Conservation (phyloP, 768 basidiomycete genomes). For the Mrakia gelida region DNA sequence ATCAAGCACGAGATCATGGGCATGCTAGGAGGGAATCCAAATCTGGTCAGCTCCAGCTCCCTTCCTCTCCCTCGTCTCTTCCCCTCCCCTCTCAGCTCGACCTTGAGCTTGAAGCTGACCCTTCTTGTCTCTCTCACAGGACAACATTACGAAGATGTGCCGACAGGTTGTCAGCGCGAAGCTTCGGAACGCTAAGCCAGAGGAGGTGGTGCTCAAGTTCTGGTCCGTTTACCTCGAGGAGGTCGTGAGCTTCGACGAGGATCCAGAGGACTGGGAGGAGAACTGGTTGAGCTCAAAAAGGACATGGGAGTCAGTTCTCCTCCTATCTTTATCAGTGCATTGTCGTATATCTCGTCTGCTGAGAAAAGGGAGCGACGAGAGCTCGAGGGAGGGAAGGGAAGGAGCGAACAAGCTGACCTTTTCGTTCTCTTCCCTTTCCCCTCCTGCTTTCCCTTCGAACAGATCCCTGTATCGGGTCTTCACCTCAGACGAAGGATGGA, state of each 20-base stretch:
- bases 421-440: background rate
- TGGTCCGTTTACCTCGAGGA: conserved; percentile 23
- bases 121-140: background rate
- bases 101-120: background rate
- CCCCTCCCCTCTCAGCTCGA: background rate
- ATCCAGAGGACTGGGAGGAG: conserved; percentile 1
- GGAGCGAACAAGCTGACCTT: background rate
- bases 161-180: background rate
- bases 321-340: background rate
- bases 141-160: background rate
- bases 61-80: background rate
- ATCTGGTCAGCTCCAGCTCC: background rate
- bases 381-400: background rate
- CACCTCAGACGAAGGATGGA: conserved; percentile 7
- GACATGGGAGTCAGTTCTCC: conserved; percentile 18
- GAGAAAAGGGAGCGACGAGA: background rate
- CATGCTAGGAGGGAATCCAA: background rate
- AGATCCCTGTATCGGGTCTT: conserved; percentile 22
- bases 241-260: background rate
- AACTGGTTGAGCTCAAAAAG: conserved; percentile 1
- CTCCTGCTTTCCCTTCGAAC: background rate
- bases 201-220: conserved; percentile 12
- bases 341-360: background rate
- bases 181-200: background rate
- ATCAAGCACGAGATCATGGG: background rate